These are phyloP conservation scores for Tuber brumale DNA, from an alignment of 495 filamentous ascomycete genomes.

Conservation along the genomic window DNA sequence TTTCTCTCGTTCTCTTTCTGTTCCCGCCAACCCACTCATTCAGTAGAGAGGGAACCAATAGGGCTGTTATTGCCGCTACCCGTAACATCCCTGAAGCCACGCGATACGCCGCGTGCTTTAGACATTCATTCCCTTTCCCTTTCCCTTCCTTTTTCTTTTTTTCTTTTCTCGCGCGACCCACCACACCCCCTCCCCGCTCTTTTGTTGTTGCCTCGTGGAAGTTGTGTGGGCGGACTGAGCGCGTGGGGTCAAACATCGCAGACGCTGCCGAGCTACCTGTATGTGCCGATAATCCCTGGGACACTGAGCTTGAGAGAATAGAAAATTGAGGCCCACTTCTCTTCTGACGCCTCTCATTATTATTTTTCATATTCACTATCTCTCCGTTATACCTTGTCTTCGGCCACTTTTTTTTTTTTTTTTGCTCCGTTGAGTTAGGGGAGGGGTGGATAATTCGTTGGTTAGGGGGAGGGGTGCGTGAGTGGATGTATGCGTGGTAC, in stretches of 20 bases:
- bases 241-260: constrained; percentile 20
- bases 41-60: constrained; percentile 20
- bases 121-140: constrained; percentile 13
- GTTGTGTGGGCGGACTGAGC: constrained; percentile 12
- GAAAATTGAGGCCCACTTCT: constrained; percentile 11
- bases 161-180: constrained; percentile 15
- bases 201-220: constrained; percentile 20
- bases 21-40: background rate
- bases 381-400: background rate
- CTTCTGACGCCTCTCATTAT: background rate
- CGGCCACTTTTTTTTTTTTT: background rate
- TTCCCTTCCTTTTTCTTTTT: constrained; percentile 20
- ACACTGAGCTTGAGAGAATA: constrained; percentile 3
- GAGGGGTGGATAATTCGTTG: background rate
- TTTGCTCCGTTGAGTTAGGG: background rate
- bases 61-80: constrained; percentile 36
- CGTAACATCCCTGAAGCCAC: constrained; percentile 34
- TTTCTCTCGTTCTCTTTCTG: background rate
- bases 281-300: constrained; percentile 5
- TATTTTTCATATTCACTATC: background rate
- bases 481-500: background rate
- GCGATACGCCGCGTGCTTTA: constrained; percentile 25
- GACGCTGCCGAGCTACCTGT: constrained; percentile 1
- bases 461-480: background rate
- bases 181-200: constrained; percentile 17